Evolutionary conservation across 1,284 basidiomycete species (phyloP), one percentile per base, ranked within the genome.

Genomic region (Tilletia setariae): DNA sequence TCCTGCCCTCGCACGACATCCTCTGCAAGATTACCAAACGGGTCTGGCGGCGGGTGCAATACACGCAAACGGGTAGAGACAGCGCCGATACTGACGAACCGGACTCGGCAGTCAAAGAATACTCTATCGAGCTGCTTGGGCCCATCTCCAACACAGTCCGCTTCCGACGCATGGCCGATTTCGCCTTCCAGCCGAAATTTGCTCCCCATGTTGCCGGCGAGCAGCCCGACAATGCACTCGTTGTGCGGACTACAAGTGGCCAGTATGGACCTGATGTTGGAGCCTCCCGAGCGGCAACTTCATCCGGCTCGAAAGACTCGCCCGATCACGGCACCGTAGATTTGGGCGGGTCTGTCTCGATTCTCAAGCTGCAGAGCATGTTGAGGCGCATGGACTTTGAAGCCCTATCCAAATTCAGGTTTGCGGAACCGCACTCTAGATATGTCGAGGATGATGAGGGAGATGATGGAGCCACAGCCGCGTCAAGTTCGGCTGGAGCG

Each of bases 81-180:
- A 11, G 32, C 19, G 16, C 56, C n/a, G 15, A 2, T 11, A 42
- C 43, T 8, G 32, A 68, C 3, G 46, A 51, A 25, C 64, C 69
- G 0, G 73, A 71, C 30, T 70, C 70, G 2, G 71, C 69, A 11
- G 19, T 77, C n/a, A 72, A 86, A 42, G 74, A 86, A 30, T 98
- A 92, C 82, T 90, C 87, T 0, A 86, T 90, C 4, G 88, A 92
- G 72, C 86, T 90, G 0, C 82, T 92, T 0, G 95, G 94, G 0
- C 84, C 90, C 16, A 86, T 91, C 23, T 85, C 88, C 1, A 92
- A 91, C 83, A 93, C 93, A 0, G 90, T 90, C 46, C 87, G 95
- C 51, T 98, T 98, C 84, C 87, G 94, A 1, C 67, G 69, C 53
- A 79, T 80, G 79, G 77, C 79, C 19, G 79, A 81, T 67, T 81